phyloP scores from a whole-genome alignment of 306 rosid species.

The Dalbergia cultrata region DNA sequence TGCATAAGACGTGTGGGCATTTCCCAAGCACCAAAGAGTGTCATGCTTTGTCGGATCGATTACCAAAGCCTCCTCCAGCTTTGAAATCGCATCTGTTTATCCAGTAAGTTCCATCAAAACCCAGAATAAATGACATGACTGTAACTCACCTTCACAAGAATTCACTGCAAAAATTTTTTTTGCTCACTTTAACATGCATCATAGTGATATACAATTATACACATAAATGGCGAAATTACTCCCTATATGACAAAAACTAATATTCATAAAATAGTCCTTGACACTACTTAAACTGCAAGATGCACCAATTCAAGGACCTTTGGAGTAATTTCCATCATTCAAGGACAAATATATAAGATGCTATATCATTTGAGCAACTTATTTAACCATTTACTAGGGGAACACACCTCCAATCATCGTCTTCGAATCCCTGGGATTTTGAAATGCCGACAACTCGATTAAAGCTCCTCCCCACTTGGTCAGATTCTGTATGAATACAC shows the following conservation, averaged over 20 bases:
- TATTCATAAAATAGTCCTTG: too few species aligned
- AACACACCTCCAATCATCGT: conserved; percentile 65
- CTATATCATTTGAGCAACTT: not conserved
- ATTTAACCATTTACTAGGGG: not conserved
- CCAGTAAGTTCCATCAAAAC: conserved; percentile 16
- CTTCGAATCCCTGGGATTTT: conserved; percentile 61
- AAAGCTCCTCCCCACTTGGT: conserved; percentile 82
- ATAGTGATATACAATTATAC: not conserved
- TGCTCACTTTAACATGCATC: not conserved
- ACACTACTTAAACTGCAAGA: not conserved
- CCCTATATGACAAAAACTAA: not conserved
- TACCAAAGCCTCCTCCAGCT: conserved; percentile 81
- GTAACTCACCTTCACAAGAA: not conserved
- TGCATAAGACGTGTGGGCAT: conserved; percentile 68
- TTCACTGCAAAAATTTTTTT: conserved; percentile 7
- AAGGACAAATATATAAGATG: not conserved
- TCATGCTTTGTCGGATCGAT: conserved; percentile 70
- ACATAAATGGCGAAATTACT: too few species aligned
- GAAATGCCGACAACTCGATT: conserved; percentile 78
- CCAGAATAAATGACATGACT: not conserved
- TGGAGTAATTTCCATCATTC: not conserved
- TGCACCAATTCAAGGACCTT: not conserved
- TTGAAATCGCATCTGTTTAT: conserved; percentile 62
- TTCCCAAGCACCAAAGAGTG: conserved; percentile 83
- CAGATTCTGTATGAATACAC: conserved; percentile 61